phyloP scores from a whole-genome alignment of 495 filamentous ascomycete species.

The Thermochaetoides thermophila region DNA sequence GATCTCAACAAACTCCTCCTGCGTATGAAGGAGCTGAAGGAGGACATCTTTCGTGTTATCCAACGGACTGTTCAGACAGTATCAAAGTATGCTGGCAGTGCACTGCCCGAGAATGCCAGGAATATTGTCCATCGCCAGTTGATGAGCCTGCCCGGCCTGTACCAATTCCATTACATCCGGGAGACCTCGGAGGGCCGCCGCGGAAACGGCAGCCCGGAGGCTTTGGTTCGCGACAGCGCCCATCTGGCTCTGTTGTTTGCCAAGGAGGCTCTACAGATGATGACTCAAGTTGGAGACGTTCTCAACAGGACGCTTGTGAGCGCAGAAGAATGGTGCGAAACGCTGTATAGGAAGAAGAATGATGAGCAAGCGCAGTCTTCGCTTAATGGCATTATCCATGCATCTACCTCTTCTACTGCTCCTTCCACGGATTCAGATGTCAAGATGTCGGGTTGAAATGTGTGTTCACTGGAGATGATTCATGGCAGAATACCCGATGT shows the following conservation, averaged over 20 bases:
- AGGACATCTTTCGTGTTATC: conserved; percentile 61
- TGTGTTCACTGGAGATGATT: too few relatives aligned
- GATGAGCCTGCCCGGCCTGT: conserved; percentile 62
- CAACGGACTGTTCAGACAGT: conserved; percentile 64
- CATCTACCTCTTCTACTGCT: too few relatives aligned
- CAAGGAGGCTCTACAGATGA: conserved; percentile 78
- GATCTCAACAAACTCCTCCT: conserved; percentile 30
- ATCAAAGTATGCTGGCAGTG: conserved; percentile 68
- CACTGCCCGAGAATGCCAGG: conserved; percentile 70
- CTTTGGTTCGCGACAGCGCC: conserved; percentile 34
- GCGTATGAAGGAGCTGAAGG: conserved; percentile 52
- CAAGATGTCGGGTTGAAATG: too few relatives aligned
- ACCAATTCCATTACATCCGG: conserved; percentile 38
- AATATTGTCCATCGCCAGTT: conserved; percentile 65
- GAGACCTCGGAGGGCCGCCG: conserved; percentile 33
- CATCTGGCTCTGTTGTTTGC: conserved; percentile 66
- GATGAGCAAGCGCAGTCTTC: conserved; percentile 5
- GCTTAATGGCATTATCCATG: too few relatives aligned
- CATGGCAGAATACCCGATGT: too few relatives aligned
- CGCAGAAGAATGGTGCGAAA: conserved; percentile 76
- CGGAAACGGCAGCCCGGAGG: conserved; percentile 20
- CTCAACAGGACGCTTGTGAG: conserved; percentile 72
- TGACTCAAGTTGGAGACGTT: conserved; percentile 66
- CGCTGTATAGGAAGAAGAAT: conserved; percentile 44
- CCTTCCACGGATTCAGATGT: too few relatives aligned